Conservation (phyloP, 2,329 filamentous ascomycete species). For the Ophiosphaerella korrae region DNA sequence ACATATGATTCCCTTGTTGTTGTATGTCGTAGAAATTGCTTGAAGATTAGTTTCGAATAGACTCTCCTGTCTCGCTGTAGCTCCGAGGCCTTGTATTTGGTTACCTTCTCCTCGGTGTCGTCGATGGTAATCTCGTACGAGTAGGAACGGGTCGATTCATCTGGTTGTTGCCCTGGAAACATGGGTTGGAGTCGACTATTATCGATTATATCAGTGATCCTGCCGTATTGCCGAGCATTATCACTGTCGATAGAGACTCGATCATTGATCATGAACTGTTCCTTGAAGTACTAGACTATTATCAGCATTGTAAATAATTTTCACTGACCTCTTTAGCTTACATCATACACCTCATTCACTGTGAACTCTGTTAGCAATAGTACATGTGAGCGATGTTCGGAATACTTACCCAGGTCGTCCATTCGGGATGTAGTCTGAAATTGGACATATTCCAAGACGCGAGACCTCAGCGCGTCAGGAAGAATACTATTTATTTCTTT, state of each 20-base stretch:
- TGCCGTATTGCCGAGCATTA: conserved; percentile 31
- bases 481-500: conserved; percentile 90
- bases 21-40: conserved; percentile 93
- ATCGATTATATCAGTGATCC: conserved; percentile 39
- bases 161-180: conserved; percentile 31
- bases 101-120: conserved; percentile 54
- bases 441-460: conserved; percentile 91
- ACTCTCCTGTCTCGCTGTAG: conserved; percentile 86
- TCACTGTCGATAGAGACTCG: conserved; percentile 43
- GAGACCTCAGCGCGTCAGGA: conserved; percentile 87
- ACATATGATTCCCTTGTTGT: conserved; percentile 92
- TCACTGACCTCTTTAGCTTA: conserved; percentile 13
- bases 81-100: conserved; percentile 55
- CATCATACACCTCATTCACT: conserved; percentile 42
- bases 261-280: conserved; percentile 40
- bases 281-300: conserved; percentile 38
- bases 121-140: conserved; percentile 42
- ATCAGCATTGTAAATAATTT: conserved; percentile 7
- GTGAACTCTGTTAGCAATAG: conserved; percentile 40
- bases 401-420: conserved; percentile 70
- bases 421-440: conserved; percentile 81
- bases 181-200: conserved; percentile 35
- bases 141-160: conserved; percentile 38
- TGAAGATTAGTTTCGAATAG: conserved; percentile 92
- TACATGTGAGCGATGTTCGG: conserved; percentile 11